Percentiles rank a stretch among this genome's conserved stretches.
Conservation (phyloP, 805 yeast genomes). For the Hanseniaspora valbyensis region DNA sequence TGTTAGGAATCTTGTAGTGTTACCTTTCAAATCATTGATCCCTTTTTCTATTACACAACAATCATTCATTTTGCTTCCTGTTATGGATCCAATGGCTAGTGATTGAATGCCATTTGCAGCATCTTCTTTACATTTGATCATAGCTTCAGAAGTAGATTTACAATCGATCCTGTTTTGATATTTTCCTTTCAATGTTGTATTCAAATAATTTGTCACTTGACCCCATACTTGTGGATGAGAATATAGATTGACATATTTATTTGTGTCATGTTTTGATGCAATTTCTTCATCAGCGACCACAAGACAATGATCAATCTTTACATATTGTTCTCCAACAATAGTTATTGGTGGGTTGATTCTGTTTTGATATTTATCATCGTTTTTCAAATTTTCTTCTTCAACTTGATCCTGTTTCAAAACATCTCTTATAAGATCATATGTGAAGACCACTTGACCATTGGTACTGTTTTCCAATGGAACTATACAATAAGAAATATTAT, state of each 20-base stretch:
- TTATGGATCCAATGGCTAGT: slow-evolving; percentile 64
- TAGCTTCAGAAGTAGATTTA: slow-evolving; percentile 78
- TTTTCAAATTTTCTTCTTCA: neutral
- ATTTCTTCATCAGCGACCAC: slow-evolving; percentile 20
- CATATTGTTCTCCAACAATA: slow-evolving; percentile 70
- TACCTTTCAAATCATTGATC: slow-evolving; percentile 62
- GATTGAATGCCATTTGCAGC: slow-evolving; percentile 28
- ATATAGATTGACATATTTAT: slow-evolving; percentile 44
- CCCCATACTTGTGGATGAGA: slow-evolving; percentile 99
- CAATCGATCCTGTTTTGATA: slow-evolving; percentile 45
- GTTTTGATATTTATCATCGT: slow-evolving; percentile 12
- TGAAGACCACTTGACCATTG: slow-evolving; percentile 82
- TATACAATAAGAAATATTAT: slow-evolving; percentile 52
- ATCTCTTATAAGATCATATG: slow-evolving; percentile 71
- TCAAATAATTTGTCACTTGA: slow-evolving; percentile 57
- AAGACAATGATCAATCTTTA: slow-evolving; percentile 69
- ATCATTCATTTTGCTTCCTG: slow-evolving; percentile 51
- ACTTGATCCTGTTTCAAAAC: slow-evolving; percentile 30
- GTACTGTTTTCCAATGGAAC: slow-evolving; percentile 92
- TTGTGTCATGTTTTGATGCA: neutral
- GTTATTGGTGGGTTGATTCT: slow-evolving; percentile 33
- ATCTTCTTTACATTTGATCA: slow-evolving; percentile 42
- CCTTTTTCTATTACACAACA: slow-evolving; percentile 44
- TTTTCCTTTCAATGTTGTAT: slow-evolving; percentile 24
- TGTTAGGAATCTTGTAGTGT: slow-evolving; percentile 77